These are phyloP conservation scores for Podila epigama DNA, from an alignment of 192 early-diverging fungal genomes.

Conservation along the genomic window DNA sequence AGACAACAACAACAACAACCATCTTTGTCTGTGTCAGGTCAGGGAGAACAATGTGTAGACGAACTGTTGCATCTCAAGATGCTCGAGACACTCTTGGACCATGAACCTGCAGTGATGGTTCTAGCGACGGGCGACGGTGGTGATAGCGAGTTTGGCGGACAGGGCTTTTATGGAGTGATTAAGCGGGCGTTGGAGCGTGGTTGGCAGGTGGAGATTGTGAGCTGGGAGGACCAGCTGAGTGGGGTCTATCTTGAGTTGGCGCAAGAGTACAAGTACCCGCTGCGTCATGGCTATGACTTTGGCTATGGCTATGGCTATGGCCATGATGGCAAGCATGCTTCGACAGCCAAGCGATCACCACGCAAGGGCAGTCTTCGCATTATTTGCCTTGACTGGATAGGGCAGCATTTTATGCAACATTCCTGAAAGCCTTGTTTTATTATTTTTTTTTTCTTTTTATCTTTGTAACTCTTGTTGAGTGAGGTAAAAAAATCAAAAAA, in stretches of 20 bases:
- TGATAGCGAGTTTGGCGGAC: constrained; percentile 54
- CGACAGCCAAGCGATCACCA: neutral
- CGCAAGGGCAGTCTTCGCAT: neutral
- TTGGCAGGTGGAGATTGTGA: constrained; percentile 57
- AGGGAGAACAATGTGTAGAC: constrained; percentile 56
- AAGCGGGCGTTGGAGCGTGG: constrained; percentile 51
- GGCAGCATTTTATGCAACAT: neutral
- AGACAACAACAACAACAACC: neutral
- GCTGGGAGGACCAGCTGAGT: constrained; percentile 56
- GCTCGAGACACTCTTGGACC: constrained; percentile 51
- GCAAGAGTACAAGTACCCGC: constrained; percentile 29
- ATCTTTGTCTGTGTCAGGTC: neutral
- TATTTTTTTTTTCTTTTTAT: neutral
- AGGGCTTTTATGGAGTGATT: constrained; percentile 49
- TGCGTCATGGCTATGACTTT: neutral
- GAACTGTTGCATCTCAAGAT: constrained; percentile 58
- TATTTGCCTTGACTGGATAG: neutral
- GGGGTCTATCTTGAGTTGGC: constrained; percentile 36
- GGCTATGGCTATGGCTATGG: neutral
- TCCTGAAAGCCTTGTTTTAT: neutral
- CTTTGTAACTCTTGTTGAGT: too few species aligned
- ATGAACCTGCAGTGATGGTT: constrained; percentile 52
- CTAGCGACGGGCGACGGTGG: constrained; percentile 54
- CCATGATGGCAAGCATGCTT: neutral
- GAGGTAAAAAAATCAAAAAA: too few species aligned